A percentile compares a stretch with the other conserved stretches of the same genome.
Conservation (phyloP, 208 protist genomes). For the Hexamita inflata region DNA sequence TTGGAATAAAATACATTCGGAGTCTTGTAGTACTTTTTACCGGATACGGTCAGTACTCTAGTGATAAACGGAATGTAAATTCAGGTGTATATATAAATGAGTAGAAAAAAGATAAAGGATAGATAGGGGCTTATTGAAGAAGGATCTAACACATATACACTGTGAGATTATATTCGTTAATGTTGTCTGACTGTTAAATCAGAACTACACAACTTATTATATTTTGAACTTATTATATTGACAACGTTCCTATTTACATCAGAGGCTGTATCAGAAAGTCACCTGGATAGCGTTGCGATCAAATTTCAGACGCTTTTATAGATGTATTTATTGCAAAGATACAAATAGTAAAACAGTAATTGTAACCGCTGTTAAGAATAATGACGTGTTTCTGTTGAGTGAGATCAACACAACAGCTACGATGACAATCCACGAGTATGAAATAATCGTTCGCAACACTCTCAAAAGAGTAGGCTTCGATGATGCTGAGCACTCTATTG, state of each 20-base stretch:
- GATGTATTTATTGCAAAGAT: conserved; percentile 90
- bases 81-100: too few species aligned
- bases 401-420: conserved; percentile 92
- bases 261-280: conserved; percentile 15
- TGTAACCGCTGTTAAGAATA: conserved; percentile 89
- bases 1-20: too few species aligned
- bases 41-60: too few species aligned
- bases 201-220: too few species aligned
- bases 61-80: too few species aligned
- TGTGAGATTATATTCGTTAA: too few species aligned
- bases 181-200: too few species aligned
- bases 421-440: conserved; percentile 93
- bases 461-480: conserved; percentile 93
- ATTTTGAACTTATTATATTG: too few species aligned
- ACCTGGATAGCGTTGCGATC: conserved; percentile 16
- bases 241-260: conserved; percentile 20
- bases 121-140: too few species aligned
- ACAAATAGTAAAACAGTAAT: conserved; percentile 88
- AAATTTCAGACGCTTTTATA: conserved; percentile 93
- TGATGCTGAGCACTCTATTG: conserved; percentile 60
- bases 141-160: too few species aligned
- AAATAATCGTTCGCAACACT: conserved; percentile 78
- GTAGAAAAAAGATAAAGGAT: too few species aligned
- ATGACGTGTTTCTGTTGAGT: conserved; percentile 94
- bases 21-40: too few species aligned